phyloP scores from a whole-genome alignment of 768 basidiomycete species.

The Suillus clintonianus region DNA sequence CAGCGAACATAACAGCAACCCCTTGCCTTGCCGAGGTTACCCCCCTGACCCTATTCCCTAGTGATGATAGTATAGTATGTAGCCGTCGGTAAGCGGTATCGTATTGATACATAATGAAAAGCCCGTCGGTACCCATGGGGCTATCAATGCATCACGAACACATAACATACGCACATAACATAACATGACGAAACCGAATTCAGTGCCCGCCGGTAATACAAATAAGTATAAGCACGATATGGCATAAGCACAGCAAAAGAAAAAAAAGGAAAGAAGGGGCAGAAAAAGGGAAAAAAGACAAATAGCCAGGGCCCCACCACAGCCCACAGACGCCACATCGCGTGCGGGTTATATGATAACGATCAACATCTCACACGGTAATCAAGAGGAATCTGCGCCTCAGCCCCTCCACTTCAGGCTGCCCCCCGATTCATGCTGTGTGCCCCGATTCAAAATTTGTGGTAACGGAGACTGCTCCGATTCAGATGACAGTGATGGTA shows the following conservation, averaged over 20 bases:
- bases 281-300: neutral
- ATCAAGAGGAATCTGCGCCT: constrained; percentile 27
- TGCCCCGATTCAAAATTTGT: neutral
- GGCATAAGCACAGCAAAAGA: neutral
- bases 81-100: neutral
- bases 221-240: neutral
- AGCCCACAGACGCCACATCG: constrained; percentile 1
- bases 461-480: neutral
- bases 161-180: no score
- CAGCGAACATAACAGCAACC: neutral
- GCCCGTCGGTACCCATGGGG: no score
- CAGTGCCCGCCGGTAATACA: neutral
- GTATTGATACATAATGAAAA: no score
- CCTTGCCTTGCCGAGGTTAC: neutral
- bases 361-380: constrained; percentile 19
- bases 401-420: no score
- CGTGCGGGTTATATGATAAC: constrained; percentile 8
- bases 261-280: neutral
- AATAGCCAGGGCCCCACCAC: neutral
- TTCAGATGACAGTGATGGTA: no score
- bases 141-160: no score
- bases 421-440: no score
- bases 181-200: neutral
- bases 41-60: neutral
- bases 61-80: neutral